Conservation (phyloP, 2,329 filamentous ascomycete genomes). For the Tolypocladium capitatum region DNA sequence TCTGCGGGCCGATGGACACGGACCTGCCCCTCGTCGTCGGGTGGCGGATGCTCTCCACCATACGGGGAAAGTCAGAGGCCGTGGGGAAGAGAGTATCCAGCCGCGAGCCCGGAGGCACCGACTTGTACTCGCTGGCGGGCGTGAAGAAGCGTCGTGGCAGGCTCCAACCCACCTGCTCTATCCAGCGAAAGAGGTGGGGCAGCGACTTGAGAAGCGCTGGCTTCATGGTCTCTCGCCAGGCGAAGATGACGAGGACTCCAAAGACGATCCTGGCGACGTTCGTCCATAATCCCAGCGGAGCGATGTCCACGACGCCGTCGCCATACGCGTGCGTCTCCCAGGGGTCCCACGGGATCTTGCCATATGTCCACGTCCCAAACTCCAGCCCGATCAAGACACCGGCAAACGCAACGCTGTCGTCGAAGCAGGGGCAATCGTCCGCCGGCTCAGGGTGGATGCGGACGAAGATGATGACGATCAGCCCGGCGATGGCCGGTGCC, state of each 20-base stretch:
- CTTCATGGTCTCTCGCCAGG: constrained; percentile 86
- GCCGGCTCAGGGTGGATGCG: constrained; percentile 90
- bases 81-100: constrained; percentile 80
- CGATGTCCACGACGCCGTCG: constrained; percentile 49
- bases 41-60: constrained; percentile 71
- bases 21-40: constrained; percentile 58
- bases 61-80: constrained; percentile 72
- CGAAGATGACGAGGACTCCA: constrained; percentile 73
- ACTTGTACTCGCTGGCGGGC: constrained; percentile 79
- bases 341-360: constrained; percentile 33
- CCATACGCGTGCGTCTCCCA: constrained; percentile 30
- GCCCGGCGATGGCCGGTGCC: constrained; percentile 48
- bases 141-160: constrained; percentile 86
- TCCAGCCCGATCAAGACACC: constrained; percentile 80
- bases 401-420: constrained; percentile 88
- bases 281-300: constrained; percentile 50
- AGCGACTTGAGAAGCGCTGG: constrained; percentile 63
- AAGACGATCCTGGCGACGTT: constrained; percentile 57
- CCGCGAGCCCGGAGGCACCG: constrained; percentile 54
- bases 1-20: constrained; percentile 86
- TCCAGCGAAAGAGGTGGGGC: constrained; percentile 74
- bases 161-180: constrained; percentile 66
- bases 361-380: constrained; percentile 72
- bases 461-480: constrained; percentile 62
- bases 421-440: constrained; percentile 93